Conservation (phyloP, 257 asterid species). For the Plantago major region DNA sequence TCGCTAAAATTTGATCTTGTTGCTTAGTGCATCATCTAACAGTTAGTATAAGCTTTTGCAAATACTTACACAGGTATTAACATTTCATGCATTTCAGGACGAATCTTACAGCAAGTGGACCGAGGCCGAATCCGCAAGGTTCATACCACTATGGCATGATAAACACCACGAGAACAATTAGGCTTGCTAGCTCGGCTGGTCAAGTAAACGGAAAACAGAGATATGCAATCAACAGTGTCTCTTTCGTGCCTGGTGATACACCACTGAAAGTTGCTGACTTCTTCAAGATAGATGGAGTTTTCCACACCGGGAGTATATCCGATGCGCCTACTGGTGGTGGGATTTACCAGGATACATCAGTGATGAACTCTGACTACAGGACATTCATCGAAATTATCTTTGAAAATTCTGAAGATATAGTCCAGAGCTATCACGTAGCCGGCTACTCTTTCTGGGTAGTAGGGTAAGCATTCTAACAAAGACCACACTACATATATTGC, state of each 20-base stretch:
- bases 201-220: constrained; percentile 66
- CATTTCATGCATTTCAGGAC: constrained; percentile 38
- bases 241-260: constrained; percentile 59
- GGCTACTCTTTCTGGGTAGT: constrained; percentile 90
- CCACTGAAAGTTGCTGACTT: constrained; percentile 75
- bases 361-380: constrained; percentile 66
- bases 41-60: background rate
- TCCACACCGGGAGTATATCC: constrained; percentile 51
- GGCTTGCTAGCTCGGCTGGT: constrained; percentile 65
- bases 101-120: constrained; percentile 89
- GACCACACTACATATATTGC: background rate
- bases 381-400: constrained; percentile 66
- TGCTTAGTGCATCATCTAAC: background rate
- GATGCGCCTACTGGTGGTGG: constrained; percentile 76
- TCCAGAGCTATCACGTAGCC: constrained; percentile 77
- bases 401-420: constrained; percentile 59
- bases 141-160: constrained; percentile 88
- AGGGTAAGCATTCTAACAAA: constrained; percentile 46
- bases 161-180: constrained; percentile 61
- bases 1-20: background rate
- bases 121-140: constrained; percentile 89
- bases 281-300: constrained; percentile 70
- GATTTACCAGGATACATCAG: constrained; percentile 70
- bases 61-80: background rate
- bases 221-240: constrained; percentile 80